Conservation (phyloP, 2,329 filamentous ascomycete species). For the Paecilomyces sp. region DNA sequence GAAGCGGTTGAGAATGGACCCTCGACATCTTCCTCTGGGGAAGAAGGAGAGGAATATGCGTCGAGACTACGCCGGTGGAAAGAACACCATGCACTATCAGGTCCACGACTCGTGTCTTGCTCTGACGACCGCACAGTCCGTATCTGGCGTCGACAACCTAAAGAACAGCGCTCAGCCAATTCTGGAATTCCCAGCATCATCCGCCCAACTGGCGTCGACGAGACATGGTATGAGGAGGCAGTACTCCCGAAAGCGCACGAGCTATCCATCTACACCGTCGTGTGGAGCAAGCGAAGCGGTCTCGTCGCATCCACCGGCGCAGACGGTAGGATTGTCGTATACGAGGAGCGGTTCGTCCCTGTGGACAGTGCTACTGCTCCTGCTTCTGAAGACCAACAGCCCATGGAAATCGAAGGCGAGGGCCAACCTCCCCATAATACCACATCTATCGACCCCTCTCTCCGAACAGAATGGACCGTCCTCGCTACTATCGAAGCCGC, state of each 20-base stretch:
- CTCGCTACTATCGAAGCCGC: constrained; percentile 63
- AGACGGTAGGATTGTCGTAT: constrained; percentile 74
- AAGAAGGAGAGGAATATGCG: constrained; percentile 2
- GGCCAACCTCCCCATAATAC: constrained; percentile 16
- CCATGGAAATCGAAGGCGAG: constrained; percentile 17
- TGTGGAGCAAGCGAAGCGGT: constrained; percentile 74
- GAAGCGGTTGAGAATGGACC: constrained; percentile 39
- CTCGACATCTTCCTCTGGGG: constrained; percentile 2
- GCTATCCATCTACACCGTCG: constrained; percentile 73
- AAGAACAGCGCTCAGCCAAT: constrained; percentile 25
- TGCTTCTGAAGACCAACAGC: constrained; percentile 13
- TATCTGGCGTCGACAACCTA: constrained; percentile 65
- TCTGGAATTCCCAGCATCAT: constrained; percentile 80
- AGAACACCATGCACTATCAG: constrained; percentile 22
- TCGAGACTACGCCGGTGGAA: constrained; percentile 18
- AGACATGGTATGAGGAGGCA: constrained; percentile 75
- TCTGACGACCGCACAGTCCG: constrained; percentile 76
- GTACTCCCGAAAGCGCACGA: constrained; percentile 70
- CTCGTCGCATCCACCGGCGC: constrained; percentile 82
- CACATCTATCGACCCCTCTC: constrained; percentile 1
- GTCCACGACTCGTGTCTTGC: constrained; percentile 65
- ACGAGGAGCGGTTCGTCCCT: constrained; percentile 53
- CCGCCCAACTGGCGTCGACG: constrained; percentile 61
- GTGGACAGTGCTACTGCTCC: constrained; percentile 14
- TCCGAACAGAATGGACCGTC: constrained; percentile 59